Percentiles rank a stretch among this genome's conserved stretches.
phyloP scores from a whole-genome alignment of 768 basidiomycete species.

The Lepiota brunneoincarnata region DNA sequence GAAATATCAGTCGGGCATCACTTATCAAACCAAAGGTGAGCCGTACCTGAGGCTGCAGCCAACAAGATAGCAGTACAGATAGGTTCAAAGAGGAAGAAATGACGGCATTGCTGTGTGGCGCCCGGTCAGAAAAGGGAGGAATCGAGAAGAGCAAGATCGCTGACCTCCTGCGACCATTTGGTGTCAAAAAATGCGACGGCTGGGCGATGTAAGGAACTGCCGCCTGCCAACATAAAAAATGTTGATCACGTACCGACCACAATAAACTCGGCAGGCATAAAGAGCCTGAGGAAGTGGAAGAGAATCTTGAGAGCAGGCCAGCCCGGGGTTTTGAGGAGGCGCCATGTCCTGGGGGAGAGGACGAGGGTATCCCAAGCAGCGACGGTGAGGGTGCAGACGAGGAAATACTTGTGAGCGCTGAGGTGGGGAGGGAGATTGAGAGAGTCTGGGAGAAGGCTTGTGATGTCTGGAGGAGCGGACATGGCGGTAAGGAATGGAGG shows the following conservation, averaged over 20 bases:
- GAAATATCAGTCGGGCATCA: conserved; percentile 2
- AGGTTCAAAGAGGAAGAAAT: conserved; percentile 83
- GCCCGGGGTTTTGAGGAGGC: conserved; percentile 56
- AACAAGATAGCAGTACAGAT: conserved; percentile 82
- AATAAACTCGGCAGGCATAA: conserved; percentile 80
- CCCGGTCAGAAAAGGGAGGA: conserved; percentile 28
- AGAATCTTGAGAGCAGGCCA: conserved; percentile 81
- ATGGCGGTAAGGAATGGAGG: conserved; percentile 23
- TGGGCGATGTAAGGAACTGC: conserved; percentile 23
- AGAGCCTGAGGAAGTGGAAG: conserved; percentile 69
- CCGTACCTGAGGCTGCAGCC: conserved; percentile 60
- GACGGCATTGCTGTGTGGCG: conserved; percentile 38
- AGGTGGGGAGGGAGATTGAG: conserved; percentile 77
- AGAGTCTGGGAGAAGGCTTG: conserved; percentile 51
- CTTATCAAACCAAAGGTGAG: not conserved
- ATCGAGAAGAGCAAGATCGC: conserved; percentile 16
- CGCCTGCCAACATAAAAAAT: not conserved
- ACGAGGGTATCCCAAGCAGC: conserved; percentile 90
- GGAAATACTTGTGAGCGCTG: conserved; percentile 85
- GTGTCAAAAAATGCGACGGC: conserved; percentile 86
- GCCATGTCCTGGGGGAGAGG: conserved; percentile 75
- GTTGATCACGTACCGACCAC: conserved; percentile 54
- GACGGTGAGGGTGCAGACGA: conserved; percentile 86
- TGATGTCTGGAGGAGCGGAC: conserved; percentile 17
- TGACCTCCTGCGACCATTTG: conserved; percentile 52